Base-by-base conservation (phyloP, 2,329 filamentous ascomycete genomes). In the Ambrosiella cleistominuta region DNA sequence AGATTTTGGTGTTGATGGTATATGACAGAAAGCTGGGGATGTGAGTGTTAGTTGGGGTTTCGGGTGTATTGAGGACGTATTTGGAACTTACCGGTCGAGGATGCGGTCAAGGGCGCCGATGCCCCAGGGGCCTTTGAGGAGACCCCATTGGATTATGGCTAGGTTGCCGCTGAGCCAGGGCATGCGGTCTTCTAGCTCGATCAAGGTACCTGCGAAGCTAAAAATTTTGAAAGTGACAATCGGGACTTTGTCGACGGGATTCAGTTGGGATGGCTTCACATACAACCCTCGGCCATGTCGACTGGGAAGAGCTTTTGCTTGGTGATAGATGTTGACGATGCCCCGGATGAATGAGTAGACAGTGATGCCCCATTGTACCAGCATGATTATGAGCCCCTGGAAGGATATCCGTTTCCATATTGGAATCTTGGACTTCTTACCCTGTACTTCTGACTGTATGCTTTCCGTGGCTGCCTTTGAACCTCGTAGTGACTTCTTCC, bases 111-210 rank as follows among this genome's bases (percentile, higher is more conserved):
- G 80, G 65, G 79, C 77, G 67, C 86, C 88, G 63, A 95, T 70
- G 70, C 72, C 79, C 65, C 88, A 86, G 63, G 87, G 87, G 27
- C 89, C 88, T 65, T 76, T 74, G 66, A 91, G 71, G 65, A 82
- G 77, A 64, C 81, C 76, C 75, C 86, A 83, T 71, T 93, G 88
- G 64, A 85, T 69, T 70, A 95, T 78, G 59, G 86, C 85, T 61
- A 93, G 69, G 64, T 80, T 73, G 67, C 88, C 88, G 66, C 76
- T 77, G 59, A 95, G 77, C 91, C 91, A 97, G 62, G 91, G 91
- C 88, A 95, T 95, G 70, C 88, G 86, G 63, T 74, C 70, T 64
- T 84, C 76, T 66, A 95, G 71, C 74, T 89, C 82, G 64, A 89
- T 71, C 62, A 95, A 70, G 68, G 81, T 82, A 62, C 82, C 82